Base-by-base conservation (phyloP, 2,329 filamentous ascomycete genomes). In the Didymella exigua region DNA sequence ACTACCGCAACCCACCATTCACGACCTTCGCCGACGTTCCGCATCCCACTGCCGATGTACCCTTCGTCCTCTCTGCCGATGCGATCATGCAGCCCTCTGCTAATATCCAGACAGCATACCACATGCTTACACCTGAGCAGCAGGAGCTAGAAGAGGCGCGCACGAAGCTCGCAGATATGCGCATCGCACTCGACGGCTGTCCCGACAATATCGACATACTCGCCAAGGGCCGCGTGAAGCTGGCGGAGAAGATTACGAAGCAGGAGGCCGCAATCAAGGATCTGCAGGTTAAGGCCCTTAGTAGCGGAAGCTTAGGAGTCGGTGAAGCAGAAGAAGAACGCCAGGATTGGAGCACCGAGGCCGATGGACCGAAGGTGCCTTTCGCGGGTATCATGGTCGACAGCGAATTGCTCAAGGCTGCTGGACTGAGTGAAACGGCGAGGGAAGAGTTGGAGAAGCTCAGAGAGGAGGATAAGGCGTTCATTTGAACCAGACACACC, bases 301-400 rank as follows among this genome's bases (percentile, higher is more conserved):
- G 53, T 3, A 58, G 16, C 1, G 69, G 62, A 19, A 61, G 53
- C 5, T 26, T 69, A 33, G 49, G 27, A 4, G 54, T 51, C 5
- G 64, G 59, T 2, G 61, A 67, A 29, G 58, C 48, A 10, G 18
- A 58, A 16, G 59, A 60, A 11, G 16, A 63, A 46, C 58, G 63
- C 1, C 56, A 59, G 33, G 60, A 58, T 1, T 72, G 68, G 61
- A 58, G 54, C 44, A 47, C 50, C 3, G 47, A 62, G 45, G 56
- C 53, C 10, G 56, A 62, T 10, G 71, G 66, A 1, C 56, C 59
- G 1, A 62, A 61, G 50, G 62, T 71, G 18, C 42, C 46, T 4
- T 68, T 75, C 56, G 71, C 68, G 4, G 73, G 71, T 1, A 61
- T 60, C 0, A 63, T 67, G 64, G 65, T 71, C 23, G 70, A 73